Base-by-base conservation (phyloP, 139 green algal species). In the Monoraphidium neglectum region DNA sequence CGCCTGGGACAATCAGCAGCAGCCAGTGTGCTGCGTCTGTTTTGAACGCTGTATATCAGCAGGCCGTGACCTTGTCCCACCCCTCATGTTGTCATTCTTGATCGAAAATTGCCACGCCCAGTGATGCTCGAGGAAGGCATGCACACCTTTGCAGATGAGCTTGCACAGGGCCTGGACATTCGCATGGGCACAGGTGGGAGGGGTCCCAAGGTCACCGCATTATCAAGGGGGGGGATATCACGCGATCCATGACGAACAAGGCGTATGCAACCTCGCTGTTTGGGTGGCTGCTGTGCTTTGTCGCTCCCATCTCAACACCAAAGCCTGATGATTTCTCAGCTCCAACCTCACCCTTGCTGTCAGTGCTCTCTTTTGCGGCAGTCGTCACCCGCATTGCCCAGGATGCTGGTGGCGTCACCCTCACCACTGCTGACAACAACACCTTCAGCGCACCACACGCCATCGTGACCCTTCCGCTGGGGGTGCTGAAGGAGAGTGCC, bases 401-500 rank as follows among this genome's bases (percentile, higher is more conserved):
- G 24, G 26, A 64, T 5, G 60, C 32, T 1, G 3, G 10, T 8
- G 61, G 72, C 16, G 72, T 72, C 33, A 43, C 28, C 6, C n/a
- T 71, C 32, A 71, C 72, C 0, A 38, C 46, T 5, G 72, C 61
- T 21, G 62, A 51, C 30, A 61, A 61, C 46, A 46, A 37, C 1
- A 15, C 26, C 33, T 83, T 86, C 24, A n/a, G 12, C 1, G 84
- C 77, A 0, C 70, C 82, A 2, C 82, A 87, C 26, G 87, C 81
- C 16, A 64, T 95, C 2, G 72, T 95, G n/a, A 95, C 91, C 5
- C 60, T 87, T 5, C 83, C 89, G 0, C 68, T 93, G 63, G 88
- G 86, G 0, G 81, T 89, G 62, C 72, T 94, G 8, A 87, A 91
- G 71, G 36, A 46, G 0, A 68, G 68, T 0, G 8, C 43, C 1